Percentiles rank a stretch among this genome's conserved stretches.
Conservation (phyloP, 345 rosid species). For the Microcos paniculata region DNA sequence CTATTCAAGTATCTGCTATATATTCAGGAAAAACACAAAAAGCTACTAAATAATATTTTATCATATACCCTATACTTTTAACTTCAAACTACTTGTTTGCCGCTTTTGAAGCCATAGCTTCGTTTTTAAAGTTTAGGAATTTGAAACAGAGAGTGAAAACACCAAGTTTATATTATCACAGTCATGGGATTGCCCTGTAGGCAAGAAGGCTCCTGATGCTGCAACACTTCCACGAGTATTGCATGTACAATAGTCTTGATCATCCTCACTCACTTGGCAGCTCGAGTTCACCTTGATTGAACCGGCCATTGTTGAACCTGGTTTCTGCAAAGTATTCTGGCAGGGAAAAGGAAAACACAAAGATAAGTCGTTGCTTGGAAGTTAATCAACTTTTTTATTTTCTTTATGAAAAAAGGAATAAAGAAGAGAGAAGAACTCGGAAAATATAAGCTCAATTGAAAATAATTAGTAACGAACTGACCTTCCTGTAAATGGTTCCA, state of each 20-base stretch:
- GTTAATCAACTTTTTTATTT: neutral
- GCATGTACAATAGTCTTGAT: constrained; percentile 16
- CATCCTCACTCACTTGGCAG: neutral
- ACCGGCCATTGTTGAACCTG: neutral
- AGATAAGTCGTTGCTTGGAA: neutral
- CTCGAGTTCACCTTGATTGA: neutral
- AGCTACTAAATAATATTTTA: neutral
- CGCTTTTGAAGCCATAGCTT: neutral
- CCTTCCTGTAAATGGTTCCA: constrained; percentile 45
- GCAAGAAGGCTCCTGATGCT: neutral
- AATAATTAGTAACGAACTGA: neutral
- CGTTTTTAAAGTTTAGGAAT: neutral
- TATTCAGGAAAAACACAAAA: neutral
- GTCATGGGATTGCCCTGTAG: neutral
- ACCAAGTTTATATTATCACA: neutral
- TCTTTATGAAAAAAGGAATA: too few species aligned
- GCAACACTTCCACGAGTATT: neutral
- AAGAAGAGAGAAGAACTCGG: neutral
- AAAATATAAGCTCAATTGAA: neutral
- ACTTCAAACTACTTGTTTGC: neutral
- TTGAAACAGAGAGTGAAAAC: constrained; percentile 2
- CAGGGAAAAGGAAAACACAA: neutral
- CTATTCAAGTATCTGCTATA: neutral
- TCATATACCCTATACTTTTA: neutral
- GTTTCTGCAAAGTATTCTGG: neutral